A percentile compares a stretch with the other conserved stretches of the same genome.
Evolutionary conservation across 306 rosid genomes (phyloP).

Genomic region (Quillaja saponaria): DNA sequence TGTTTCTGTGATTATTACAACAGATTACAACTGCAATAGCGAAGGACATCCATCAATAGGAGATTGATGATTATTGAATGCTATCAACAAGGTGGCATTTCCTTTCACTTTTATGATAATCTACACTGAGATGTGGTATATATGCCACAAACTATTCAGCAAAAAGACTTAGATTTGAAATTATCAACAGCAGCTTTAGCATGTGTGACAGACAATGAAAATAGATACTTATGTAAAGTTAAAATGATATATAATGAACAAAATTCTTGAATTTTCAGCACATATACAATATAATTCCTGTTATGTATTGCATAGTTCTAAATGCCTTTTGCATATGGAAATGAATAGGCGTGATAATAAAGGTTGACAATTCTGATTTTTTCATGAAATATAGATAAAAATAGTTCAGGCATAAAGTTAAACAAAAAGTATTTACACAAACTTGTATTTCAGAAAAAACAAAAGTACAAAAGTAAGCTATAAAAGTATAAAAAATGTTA

Average conservation of each 20-base stretch:
- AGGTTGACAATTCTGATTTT: slow-evolving; percentile 24
- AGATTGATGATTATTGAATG: slow-evolving; percentile 31
- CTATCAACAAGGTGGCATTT: slow-evolving; percentile 43
- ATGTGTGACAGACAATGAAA: slow-evolving; percentile 41
- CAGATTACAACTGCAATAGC: slow-evolving; percentile 69
- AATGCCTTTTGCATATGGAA: slow-evolving; percentile 4
- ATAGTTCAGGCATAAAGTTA: neutral
- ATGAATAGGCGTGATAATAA: neutral
- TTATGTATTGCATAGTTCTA: slow-evolving; percentile 1
- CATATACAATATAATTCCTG: slow-evolving; percentile 13
- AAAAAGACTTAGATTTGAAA: slow-evolving; percentile 35
- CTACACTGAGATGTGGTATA: slow-evolving; percentile 34
- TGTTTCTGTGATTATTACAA: slow-evolving; percentile 46
- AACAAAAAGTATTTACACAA: no score
- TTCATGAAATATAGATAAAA: no score
- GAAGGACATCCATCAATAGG: slow-evolving; percentile 37
- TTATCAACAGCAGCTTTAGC: slow-evolving; percentile 32
- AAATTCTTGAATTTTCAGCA: slow-evolving; percentile 35
- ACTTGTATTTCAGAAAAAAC: no score
- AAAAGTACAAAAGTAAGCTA: no score
- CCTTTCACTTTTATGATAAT: slow-evolving; percentile 40
- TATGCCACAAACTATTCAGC: slow-evolving; percentile 29
- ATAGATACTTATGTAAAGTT: slow-evolving; percentile 41
- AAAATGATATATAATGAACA: slow-evolving; percentile 33
- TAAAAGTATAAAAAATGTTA: no score